Evolutionary conservation across 176 grass and related monocot genomes (phyloP).

Genomic region (Oryza coarctata): DNA sequence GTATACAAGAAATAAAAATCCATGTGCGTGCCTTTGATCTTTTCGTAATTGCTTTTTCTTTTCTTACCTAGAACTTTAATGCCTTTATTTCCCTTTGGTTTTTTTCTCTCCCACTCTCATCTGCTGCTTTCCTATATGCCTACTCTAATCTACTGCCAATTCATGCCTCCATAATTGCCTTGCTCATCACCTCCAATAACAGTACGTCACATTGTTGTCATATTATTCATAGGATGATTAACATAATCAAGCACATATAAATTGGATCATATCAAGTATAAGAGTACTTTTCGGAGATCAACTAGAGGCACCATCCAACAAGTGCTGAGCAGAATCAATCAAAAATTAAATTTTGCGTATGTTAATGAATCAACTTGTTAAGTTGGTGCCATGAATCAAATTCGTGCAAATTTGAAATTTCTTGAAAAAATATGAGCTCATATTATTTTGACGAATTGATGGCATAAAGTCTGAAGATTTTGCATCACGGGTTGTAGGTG

Average conservation of each 20-base stretch:
- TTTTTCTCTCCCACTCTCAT: not conserved
- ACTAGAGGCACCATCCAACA: not conserved
- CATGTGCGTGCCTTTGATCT: constrained; percentile 44
- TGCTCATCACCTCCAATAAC: constrained; percentile 20
- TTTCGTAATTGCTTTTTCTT: constrained; percentile 33
- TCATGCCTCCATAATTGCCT: constrained; percentile 31
- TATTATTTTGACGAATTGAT: not conserved
- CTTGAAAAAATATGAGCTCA: not conserved
- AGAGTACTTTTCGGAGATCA: constrained; percentile 26
- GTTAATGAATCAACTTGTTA: not conserved
- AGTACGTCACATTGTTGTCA: constrained; percentile 2
- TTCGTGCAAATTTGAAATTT: not conserved
- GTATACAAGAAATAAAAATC: too few relatives aligned
- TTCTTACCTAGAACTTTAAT: constrained; percentile 30
- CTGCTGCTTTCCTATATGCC: constrained; percentile 37
- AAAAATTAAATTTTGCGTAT: not conserved
- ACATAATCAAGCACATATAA: not conserved
- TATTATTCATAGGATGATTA: constrained; percentile 23
- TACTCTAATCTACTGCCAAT: constrained; percentile 20
- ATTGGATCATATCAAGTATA: constrained; percentile 28
- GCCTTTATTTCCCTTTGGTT: constrained; percentile 24
- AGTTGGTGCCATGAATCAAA: not conserved
- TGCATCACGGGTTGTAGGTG: not conserved
- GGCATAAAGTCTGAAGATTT: not conserved
- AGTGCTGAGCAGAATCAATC: constrained; percentile 37